Base-by-base conservation (phyloP, 345 rosid genomes). In the Eucalyptus regnans region DNA sequence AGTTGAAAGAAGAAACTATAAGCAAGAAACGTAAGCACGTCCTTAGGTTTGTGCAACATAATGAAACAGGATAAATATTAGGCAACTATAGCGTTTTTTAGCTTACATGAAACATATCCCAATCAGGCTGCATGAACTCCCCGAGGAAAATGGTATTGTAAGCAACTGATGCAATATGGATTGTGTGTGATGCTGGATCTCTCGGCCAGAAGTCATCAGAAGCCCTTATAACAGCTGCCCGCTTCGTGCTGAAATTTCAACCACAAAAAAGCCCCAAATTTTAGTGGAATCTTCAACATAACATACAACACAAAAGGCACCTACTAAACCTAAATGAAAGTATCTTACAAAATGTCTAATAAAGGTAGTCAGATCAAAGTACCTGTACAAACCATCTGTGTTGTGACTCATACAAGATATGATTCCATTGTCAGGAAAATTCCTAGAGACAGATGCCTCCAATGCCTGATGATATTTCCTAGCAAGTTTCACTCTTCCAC, bases 41-140 rank as follows among this genome's bases (percentile, higher is more conserved):
- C 84, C 48, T 76, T 9, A 33, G 14, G 27, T 76, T 76, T 41
- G 84, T 5, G 84, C 84, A 41, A 20, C 48, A 22, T 41, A 76
- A 76, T 20, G 84, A 76, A 41, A 76, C 84, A 41, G 84, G 84
- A 76, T 8, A 76, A 41, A 37, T 43, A 20, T 41, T 41, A 41
- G 48, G 84, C 84, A 20, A 29, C 84, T 41, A 76, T 76, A 76
- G 46, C 16, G 3, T 22, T 76, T 76, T 29, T 90, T 50, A 37
- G 90, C 94, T 92, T 91, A 94, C 96, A 92, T 95, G 97, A 86
- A 95, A 95, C 95, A 94, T 95, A 87, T 95, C 97, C 97, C 96
- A 95, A 91, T 95, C 95, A 20, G 96, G 95, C 90, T 94, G 96
- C 97, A 94, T 95, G 89, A 95, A 94, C 88, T 94, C 97, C 13